Evolutionary conservation across 2,329 filamentous ascomycete species (phyloP), one percentile per base, ranked within the genome.

Genomic region (Dactylonectria estremocensis): DNA sequence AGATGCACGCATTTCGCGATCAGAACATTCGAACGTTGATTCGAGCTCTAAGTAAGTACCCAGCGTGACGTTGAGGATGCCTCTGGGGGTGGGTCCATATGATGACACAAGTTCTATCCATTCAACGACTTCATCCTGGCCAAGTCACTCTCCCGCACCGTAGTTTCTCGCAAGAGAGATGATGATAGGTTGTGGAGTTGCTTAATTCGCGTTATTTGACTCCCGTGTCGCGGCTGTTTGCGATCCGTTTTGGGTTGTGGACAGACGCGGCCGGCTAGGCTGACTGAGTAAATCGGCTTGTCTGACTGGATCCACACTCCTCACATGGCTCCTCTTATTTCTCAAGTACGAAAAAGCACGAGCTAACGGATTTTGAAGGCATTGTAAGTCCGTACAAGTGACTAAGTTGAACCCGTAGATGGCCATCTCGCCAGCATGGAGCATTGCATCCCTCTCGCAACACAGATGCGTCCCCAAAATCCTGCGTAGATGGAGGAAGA

Each of bases 171-270:
- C 67, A 33, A 58, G 72, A 69, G 69, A 24, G 63, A 86, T 84
- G 82, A 93, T 86, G 91, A 93, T 82, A 79, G 87, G 92, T 93
- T 91, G 92, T 93, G 91, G 89, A 93, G 92, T 92, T 89, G 79
- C 71, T 83, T 79, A 77, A 64, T 69, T 72, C 79, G 81, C 80
- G 83, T 90, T n/a, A 90, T 90, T 84, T 69, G 85, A 87, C 87
- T 92, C 86, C 83, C 83, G 90, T 84, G 89, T 83, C 61, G 64
- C 70, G 76, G 45, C 79, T 80, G 77, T 79, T 76, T 75, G 74
- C 77, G 82, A 83, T 81, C 83, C 90, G 91, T 93, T 87, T 89
- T 87, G 85, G 78, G 77, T 73, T 70, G 68, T 66, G 66, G 73
- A 72, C 75, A 77, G 78, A 74, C 79, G 76, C 79, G 83, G 87